Base-by-base conservation (phyloP, 2,329 filamentous ascomycete species). In the Orbilia javanica region DNA sequence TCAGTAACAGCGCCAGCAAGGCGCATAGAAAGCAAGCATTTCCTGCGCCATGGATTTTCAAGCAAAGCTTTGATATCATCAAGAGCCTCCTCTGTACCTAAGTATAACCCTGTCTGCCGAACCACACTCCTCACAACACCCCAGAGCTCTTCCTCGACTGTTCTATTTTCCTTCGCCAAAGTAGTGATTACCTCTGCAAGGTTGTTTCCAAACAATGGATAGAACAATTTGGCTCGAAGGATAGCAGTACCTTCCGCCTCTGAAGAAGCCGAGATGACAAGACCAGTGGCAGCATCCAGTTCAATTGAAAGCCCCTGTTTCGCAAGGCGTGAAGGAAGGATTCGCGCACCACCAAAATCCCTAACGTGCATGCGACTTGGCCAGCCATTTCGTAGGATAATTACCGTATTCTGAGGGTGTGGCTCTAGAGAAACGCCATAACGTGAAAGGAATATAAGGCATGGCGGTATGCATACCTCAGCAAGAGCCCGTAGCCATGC, bases 381-480 rank as follows among this genome's bases (percentile, higher is more conserved):
- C 69, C 69, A 73, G 13, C 69, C 69, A 11, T 73, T 66, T 22
- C 69, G 69, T 25, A 73, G 36, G 7, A 73, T 65, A 13, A 73
- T 42, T 1, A 66, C 60, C 36, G 50, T 73, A 36, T 73, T 73
- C 29, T 73, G 69, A 22, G 69, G 69, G n/a, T 73, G 69, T 11
- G 69, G 69, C 27, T 73, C 69, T 11, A 73, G 55, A 18, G 69
- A 63, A 6, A 73, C n/a, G n/a, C 69, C 69, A 15, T 73, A 73
- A 22, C 69, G 69, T 6, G 57, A 73, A 1, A 73, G 48, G 29
- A 73, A 52, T 25, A 66, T 57, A 6, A 73, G 22, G 7, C 63
- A 46, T 15, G 69, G 60, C 3, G 69, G 60, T 20, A 73, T 50
- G 25, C 48, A 73, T 13, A 65, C 25, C 29, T 73, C 69, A 8